Base-by-base conservation (phyloP, 2,329 filamentous ascomycete species). In the Aspergillus tanneri region DNA sequence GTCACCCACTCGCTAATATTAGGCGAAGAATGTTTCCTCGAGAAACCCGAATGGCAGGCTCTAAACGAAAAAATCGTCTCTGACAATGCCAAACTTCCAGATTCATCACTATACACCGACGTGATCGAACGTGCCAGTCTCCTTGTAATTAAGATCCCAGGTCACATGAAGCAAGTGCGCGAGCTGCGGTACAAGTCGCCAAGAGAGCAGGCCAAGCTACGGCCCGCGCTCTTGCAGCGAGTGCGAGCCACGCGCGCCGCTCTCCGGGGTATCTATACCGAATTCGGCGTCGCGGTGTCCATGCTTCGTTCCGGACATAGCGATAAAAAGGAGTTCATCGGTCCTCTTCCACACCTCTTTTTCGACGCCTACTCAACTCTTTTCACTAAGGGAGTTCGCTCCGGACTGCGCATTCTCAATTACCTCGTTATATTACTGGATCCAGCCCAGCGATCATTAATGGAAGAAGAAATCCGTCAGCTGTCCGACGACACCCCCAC, bases 1-100 rank as follows among this genome's bases (percentile, higher is more conserved):
- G 56, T 71, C 23, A 63, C 67, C 11, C 61, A 66, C 14, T 64
- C 68, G 2, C 56, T 69, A 27, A 52, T 66, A 12, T 53, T 61
- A 10, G 62, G 65, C 8, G 62, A 64, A 30, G 52, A 63, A 5
- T 72, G 68, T 43, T 69, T 71, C 42, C 45, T 71, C 12, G 59
- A 63, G 38, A 54, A 63, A 14, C 65, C 68, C 2, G 63, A 65
- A 32, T 71, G 69, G 69, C 54, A 64, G 16, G 53, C 56, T 5
- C 50, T 71, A 28, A 59, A 63, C 34, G 54, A 57, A 28, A 41
- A 61, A 24, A 64, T 70, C 39, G 59, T 56, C 1, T 52, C 52
- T 8, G 51, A 61, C 8, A 61, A 62, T 38, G 61, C 61, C 10
- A 58, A 62, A 24, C 51, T 59, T 4, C 60, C 62, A 1, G 58